Evolutionary conservation across 768 basidiomycete genomes (phyloP).

Genomic region (Coprinellus micaceus): DNA sequence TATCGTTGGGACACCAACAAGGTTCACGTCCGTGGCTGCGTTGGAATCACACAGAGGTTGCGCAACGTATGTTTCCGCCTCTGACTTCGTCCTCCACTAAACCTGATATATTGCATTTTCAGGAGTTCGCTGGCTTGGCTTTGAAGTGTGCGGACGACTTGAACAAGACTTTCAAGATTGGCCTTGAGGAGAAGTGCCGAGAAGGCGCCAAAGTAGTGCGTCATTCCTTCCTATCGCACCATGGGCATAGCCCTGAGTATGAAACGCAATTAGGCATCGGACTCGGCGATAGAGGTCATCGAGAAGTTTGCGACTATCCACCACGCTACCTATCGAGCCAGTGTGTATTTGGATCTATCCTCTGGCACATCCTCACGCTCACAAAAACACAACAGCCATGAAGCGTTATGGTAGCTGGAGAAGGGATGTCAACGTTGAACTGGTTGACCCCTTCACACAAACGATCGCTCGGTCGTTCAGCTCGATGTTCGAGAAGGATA

Average conservation of each 20-base stretch:
- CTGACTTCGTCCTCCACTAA: not conserved
- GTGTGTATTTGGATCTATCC: conserved; percentile 39
- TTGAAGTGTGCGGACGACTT: conserved; percentile 43
- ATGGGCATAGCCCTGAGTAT: no score
- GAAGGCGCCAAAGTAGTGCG: conserved; percentile 47
- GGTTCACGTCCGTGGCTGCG: not conserved
- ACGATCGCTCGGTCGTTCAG: conserved; percentile 57
- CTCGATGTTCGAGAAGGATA: conserved; percentile 53
- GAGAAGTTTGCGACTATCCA: conserved; percentile 57
- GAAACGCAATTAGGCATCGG: conserved; percentile 30
- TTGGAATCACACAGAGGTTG: no score
- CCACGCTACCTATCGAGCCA: conserved; percentile 58
- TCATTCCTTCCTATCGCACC: no score
- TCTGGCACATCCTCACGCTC: no score
- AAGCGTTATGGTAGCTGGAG: conserved; percentile 53
- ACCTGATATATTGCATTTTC: no score
- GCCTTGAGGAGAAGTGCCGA: conserved; percentile 55
- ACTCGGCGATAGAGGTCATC: conserved; percentile 41
- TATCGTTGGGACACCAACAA: conserved; percentile 48
- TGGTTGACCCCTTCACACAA: conserved; percentile 54
- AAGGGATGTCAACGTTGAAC: conserved; percentile 54
- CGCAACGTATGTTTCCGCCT: not conserved
- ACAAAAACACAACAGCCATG: no score
- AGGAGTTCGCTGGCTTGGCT: conserved; percentile 47
- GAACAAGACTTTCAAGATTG: conserved; percentile 46